Conservation (phyloP, 768 basidiomycete species). For the Saitozyma podzolica region DNA sequence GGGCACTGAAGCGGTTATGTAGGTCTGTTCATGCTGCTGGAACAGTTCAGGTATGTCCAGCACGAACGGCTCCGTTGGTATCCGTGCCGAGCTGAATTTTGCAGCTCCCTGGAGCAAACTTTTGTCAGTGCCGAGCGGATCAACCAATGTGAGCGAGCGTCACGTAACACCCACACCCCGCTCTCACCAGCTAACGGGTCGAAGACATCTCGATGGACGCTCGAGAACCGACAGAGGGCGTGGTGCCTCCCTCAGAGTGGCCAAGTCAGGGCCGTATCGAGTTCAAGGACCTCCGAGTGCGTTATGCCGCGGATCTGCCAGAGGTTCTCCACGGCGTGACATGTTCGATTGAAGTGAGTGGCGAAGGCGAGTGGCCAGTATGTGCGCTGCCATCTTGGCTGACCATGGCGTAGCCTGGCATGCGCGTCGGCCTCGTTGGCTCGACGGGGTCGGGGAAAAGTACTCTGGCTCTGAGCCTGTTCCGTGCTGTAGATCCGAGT, state of each 20-base stretch:
- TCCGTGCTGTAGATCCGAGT: conserved; percentile 37
- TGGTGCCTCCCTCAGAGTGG: conserved; percentile 34
- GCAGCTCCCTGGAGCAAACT: conserved; percentile 37
- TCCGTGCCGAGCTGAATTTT: too few species aligned
- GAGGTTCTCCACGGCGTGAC: conserved; percentile 43
- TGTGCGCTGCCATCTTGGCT: conserved; percentile 2
- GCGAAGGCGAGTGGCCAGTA: too few species aligned
- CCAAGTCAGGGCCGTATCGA: conserved; percentile 37
- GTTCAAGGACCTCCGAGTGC: conserved; percentile 32
- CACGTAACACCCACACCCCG: background rate
- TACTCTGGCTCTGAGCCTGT: conserved; percentile 47
- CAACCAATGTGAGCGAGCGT: conserved; percentile 41
- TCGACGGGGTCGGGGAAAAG: conserved; percentile 46
- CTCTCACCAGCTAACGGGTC: background rate
- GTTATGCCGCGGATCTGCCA: conserved; percentile 47
- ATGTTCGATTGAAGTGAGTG: conserved; percentile 14
- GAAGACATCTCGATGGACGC: conserved; percentile 36
- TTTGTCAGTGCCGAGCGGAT: conserved; percentile 51
- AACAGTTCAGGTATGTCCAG: conserved; percentile 16
- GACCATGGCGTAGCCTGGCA: conserved; percentile 27
- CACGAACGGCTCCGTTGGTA: too few species aligned
- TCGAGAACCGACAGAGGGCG: conserved; percentile 22
- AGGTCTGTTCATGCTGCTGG: conserved; percentile 36
- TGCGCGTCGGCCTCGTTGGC: conserved; percentile 48
- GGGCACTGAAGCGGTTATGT: conserved; percentile 1